Evolutionary conservation across 2,329 filamentous ascomycete genomes (phyloP), one percentile per base, ranked within the genome.

Genomic region (Fusarium sp.): DNA sequence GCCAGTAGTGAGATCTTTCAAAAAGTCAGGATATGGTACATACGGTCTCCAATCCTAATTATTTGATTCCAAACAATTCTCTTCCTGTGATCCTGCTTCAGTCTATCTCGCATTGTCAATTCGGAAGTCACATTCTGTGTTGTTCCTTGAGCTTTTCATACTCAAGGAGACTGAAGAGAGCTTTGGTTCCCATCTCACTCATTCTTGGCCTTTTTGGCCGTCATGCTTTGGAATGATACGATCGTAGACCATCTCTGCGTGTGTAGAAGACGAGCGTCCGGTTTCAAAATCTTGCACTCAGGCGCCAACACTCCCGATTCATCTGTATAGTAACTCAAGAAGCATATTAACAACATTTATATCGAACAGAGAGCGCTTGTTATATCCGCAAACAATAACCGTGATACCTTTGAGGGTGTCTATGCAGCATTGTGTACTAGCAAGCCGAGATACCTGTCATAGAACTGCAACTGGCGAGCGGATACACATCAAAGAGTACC

Each of bases 121-220:
- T 18, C 34, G 18, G 18, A n/a, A 38, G 16, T 38, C 16, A 6
- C 34, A 38, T 38, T 6, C 16, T 38, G 32, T 34, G 32, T 9
- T 18, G 16, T n/a, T 9, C 16, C 34, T n/a, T 38, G 34, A 38
- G 9, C 9, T 38, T 9, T 38, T 5, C 34, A n/a, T 38, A 38
- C 34, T 38, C 34, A 34, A 38, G 18, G 3, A 6, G 9, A 38
- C 18, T 11, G 10, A 38, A 9, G 3, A n/a, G 16, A n/a, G 34
- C 10, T 16, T 38, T 16, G 3, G 6, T n/a, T 16, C 5, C 3
- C 5, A n/a, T n/a, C 3, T n/a, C 16, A 6, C 3, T 6, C 18
- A n/a, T 3, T 38, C 10, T 38, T 38, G 34, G 18, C 10, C 18
- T 38, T 38, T 2, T 10, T 38, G 4, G 2, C 6, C 6, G 18